These are phyloP conservation scores for Phaeosphaeriaceae sp. DNA, from an alignment of 2,329 filamentous ascomycete genomes.

Conservation along the genomic window DNA sequence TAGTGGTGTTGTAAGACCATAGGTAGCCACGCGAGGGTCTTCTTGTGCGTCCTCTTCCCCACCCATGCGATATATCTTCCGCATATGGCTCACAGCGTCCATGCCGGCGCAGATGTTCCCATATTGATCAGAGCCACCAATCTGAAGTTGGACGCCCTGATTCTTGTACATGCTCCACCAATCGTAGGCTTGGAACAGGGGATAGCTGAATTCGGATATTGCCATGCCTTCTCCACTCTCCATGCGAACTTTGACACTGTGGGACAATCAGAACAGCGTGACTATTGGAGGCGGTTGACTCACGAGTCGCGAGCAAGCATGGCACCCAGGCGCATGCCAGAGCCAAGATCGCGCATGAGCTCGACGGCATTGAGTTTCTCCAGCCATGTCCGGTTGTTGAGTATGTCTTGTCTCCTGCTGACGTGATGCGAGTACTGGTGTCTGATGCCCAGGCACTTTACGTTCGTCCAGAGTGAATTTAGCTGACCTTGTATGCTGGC, in stretches of 20 bases:
- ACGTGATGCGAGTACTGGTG: conserved; percentile 70
- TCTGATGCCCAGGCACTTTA: conserved; percentile 69
- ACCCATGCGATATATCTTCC: not conserved
- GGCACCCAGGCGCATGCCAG: conserved; percentile 76
- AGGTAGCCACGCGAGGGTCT: conserved; percentile 59
- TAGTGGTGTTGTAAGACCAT: conserved; percentile 90
- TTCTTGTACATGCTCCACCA: conserved; percentile 87
- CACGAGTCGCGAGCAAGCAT: conserved; percentile 90
- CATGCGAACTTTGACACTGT: conserved; percentile 80
- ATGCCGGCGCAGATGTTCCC: conserved; percentile 94
- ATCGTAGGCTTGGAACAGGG: conserved; percentile 93
- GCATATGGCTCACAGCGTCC: conserved; percentile 82
- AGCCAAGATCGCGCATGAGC: conserved; percentile 76
- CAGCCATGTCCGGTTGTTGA: conserved; percentile 89
- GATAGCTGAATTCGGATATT: conserved; percentile 91
- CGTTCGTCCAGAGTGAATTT: conserved; percentile 75
- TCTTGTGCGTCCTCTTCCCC: conserved; percentile 20
- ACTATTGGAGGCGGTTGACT: conserved; percentile 47
- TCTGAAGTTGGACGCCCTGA: conserved; percentile 78
- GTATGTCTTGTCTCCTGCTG: conserved; percentile 70
- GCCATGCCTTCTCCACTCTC: conserved; percentile 91
- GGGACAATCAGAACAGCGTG: conserved; percentile 19
- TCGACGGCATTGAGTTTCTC: conserved; percentile 74
- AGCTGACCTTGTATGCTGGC: conserved; percentile 74
- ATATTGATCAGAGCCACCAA: conserved; percentile 94